phyloP scores from a whole-genome alignment of 441 rosid genomes.

The Gossypium schwendimanii region DNA sequence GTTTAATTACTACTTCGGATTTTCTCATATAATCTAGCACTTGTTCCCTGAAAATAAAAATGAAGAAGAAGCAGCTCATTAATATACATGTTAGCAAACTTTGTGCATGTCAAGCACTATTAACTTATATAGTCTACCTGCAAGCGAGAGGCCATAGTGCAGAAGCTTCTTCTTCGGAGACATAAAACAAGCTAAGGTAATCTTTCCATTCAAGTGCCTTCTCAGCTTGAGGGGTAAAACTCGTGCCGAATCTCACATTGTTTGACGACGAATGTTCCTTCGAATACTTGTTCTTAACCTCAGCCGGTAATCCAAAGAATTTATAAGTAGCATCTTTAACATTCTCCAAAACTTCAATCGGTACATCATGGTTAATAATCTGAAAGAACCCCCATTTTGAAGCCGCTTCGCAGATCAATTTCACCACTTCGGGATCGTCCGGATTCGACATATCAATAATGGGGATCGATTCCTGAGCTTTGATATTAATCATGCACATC shows the following conservation, averaged over 20 bases:
- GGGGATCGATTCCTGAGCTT: slow-evolving; percentile 9
- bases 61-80: background rate
- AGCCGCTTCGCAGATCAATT: slow-evolving; percentile 24
- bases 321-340: background rate
- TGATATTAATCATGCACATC: background rate
- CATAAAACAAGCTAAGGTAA: background rate
- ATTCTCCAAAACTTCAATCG: background rate
- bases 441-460: slow-evolving; percentile 5
- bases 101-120: background rate
- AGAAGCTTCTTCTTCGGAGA: background rate
- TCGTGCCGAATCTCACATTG: background rate
- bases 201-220: background rate
- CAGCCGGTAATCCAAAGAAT: background rate
- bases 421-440: slow-evolving; percentile 14
- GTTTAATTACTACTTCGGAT: slow-evolving; percentile 26
- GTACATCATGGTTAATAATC: background rate
- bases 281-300: background rate
- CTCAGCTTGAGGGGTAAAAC: background rate
- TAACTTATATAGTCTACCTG: background rate
- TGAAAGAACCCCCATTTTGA: slow-evolving; percentile 27
- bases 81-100: background rate
- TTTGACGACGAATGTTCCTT: background rate
- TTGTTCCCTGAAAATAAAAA: slow-evolving; percentile 26
- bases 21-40: slow-evolving; percentile 36
- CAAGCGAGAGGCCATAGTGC: background rate